A percentile compares a stretch with the other conserved stretches of the same genome.
phyloP scores from a whole-genome alignment of 805 yeast genomes.

The Naumovozyma castellii region DNA sequence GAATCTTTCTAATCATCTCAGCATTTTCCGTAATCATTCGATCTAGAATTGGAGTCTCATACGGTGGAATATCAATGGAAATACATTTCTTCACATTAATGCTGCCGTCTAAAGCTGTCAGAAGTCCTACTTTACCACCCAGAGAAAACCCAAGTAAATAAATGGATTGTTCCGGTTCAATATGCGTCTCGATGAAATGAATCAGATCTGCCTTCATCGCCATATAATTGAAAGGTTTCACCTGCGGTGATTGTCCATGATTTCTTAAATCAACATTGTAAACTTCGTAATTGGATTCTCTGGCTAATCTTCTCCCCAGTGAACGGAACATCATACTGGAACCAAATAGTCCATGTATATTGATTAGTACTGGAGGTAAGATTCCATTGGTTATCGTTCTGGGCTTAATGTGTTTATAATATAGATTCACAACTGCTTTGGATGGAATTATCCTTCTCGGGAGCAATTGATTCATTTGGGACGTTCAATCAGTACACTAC shows the following conservation, averaged over 20 bases:
- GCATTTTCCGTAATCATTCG: slow-evolving; percentile 15
- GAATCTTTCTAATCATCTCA: slow-evolving; percentile 15
- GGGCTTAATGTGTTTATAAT: slow-evolving; percentile 12
- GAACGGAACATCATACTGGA: slow-evolving; percentile 36
- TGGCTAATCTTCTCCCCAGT: slow-evolving; percentile 31
- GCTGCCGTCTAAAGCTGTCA: slow-evolving; percentile 29
- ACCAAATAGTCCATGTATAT: slow-evolving; percentile 49
- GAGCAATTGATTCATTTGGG: not conserved
- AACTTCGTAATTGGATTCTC: slow-evolving; percentile 25
- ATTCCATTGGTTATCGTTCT: not conserved
- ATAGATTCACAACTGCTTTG: slow-evolving; percentile 18
- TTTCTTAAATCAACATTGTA: slow-evolving; percentile 44
- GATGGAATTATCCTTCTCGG: slow-evolving; percentile 5
- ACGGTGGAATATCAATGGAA: slow-evolving; percentile 33
- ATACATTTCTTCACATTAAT: slow-evolving; percentile 33
- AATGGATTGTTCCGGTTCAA: slow-evolving; percentile 21
- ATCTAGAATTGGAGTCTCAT: slow-evolving; percentile 16
- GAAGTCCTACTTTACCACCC: slow-evolving; percentile 53
- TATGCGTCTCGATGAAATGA: slow-evolving; percentile 25
- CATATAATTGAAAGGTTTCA: slow-evolving; percentile 37
- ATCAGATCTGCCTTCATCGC: slow-evolving; percentile 37
- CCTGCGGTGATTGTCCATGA: slow-evolving; percentile 44
- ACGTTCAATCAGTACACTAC: no score
- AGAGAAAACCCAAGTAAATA: slow-evolving; percentile 45
- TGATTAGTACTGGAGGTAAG: slow-evolving; percentile 32